A percentile compares a stretch with the other conserved stretches of the same genome.
These are phyloP conservation scores for Chlamydomonas schloesseri DNA, from an alignment of 139 green algal genomes.

Conservation along the genomic window DNA sequence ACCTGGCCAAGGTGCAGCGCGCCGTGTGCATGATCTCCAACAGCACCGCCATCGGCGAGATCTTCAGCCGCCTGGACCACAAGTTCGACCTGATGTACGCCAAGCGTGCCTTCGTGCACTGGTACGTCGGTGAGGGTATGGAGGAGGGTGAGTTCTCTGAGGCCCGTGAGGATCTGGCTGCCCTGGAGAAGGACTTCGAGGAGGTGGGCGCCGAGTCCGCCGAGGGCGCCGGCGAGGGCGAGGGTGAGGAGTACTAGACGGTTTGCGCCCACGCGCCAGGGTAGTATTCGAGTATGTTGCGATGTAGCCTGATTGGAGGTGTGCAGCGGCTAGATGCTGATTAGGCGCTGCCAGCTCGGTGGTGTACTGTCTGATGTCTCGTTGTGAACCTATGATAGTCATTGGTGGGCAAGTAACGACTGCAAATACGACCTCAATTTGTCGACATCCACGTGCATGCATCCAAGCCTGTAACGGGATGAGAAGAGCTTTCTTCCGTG, in stretches of 20 bases:
- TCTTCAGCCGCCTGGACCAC: slow-evolving; percentile 98
- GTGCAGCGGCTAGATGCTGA: neutral
- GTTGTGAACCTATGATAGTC: too few species aligned
- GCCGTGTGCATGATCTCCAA: slow-evolving; percentile 99
- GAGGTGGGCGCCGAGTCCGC: slow-evolving; percentile 94
- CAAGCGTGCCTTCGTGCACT: slow-evolving; percentile 99
- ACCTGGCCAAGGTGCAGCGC: slow-evolving; percentile 99
- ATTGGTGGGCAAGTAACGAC: too few species aligned
- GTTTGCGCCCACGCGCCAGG: neutral
- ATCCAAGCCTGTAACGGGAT: too few species aligned
- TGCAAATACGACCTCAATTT: too few species aligned
- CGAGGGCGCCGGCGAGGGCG: slow-evolving; percentile 78
- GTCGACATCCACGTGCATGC: too few species aligned
- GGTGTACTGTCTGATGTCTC: too few species aligned
- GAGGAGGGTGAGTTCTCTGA: slow-evolving; percentile 93
- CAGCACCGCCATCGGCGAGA: slow-evolving; percentile 98
- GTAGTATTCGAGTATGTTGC: neutral
- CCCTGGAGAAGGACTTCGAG: slow-evolving; percentile 99
- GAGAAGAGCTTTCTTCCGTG: too few species aligned
- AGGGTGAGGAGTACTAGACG: slow-evolving; percentile 87
- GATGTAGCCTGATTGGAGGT: neutral
- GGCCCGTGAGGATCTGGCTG: slow-evolving; percentile 96
- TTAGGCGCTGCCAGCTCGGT: too few species aligned
- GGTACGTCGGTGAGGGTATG: slow-evolving; percentile 99
- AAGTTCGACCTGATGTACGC: slow-evolving; percentile 99